Evolutionary conservation across 352 stramenopile species (phyloP).

Genomic region (Pythium dissotocum): DNA sequence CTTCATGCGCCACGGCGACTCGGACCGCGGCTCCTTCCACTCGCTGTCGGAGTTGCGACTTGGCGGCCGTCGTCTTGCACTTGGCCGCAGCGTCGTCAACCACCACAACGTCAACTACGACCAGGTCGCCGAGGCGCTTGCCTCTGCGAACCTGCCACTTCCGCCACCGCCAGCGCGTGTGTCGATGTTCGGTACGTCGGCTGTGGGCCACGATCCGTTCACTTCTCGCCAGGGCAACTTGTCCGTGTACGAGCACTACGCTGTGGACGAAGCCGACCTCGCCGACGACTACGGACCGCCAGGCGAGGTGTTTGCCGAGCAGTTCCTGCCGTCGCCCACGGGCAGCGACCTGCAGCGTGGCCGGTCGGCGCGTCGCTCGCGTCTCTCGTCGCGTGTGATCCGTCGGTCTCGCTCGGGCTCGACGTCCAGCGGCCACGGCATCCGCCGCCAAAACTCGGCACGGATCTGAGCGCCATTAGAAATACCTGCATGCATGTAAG

Average conservation of each 20-base stretch:
- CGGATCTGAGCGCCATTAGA: background rate
- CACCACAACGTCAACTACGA: constrained; percentile 60
- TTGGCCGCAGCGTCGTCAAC: constrained; percentile 59
- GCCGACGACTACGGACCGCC: constrained; percentile 28
- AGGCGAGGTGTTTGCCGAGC: constrained; percentile 45
- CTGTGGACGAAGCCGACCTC: constrained; percentile 43
- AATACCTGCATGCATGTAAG: background rate
- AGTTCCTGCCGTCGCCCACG: constrained; percentile 41
- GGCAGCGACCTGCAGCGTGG: constrained; percentile 25
- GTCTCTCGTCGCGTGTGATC: constrained; percentile 8
- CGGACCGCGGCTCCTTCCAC: constrained; percentile 32
- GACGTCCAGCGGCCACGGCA: constrained; percentile 8
- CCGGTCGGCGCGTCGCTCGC: constrained; percentile 21
- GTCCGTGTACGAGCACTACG: constrained; percentile 69
- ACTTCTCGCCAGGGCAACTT: constrained; percentile 33
- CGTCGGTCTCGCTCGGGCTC: constrained; percentile 29
- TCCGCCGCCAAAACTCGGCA: constrained; percentile 19
- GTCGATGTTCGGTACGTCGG: constrained; percentile 56
- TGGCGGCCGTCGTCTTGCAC: constrained; percentile 24
- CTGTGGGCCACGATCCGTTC: constrained; percentile 51
- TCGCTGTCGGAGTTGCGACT: constrained; percentile 45
- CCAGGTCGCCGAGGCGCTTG: constrained; percentile 29
- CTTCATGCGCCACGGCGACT: constrained; percentile 45
- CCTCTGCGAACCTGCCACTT: constrained; percentile 23
- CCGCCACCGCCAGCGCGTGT: constrained; percentile 50